Evolutionary conservation across 2,329 filamentous ascomycete species (phyloP), one percentile per base, ranked within the genome.

Genomic region (Colletotrichum spinosum): DNA sequence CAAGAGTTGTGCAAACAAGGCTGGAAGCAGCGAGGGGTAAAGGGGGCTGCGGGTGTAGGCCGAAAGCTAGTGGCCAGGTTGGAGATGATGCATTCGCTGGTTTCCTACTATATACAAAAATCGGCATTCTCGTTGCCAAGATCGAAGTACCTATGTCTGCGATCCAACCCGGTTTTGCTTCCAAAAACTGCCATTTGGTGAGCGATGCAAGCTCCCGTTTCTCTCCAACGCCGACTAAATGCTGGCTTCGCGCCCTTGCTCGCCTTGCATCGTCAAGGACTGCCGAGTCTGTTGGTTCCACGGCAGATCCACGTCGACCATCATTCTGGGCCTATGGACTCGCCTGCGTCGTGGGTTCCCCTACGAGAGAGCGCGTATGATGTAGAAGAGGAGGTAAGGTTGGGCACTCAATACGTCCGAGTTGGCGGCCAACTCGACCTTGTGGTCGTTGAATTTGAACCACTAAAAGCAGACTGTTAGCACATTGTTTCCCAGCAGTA

Each of bases 361-460:
- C 35, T 15, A 87, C 50, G 85, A 80, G 15, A 89, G 73, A 25
- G 87, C 89, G 67, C 88, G 83, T 66, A 91, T 88, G 57, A 91
- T 89, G 72, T 98, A 98, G 76, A 97, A 97, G 57, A 98, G 81
- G 62, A 98, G 82, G 77, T 97, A 98, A 0, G 95, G 94, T 76
- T 97, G 90, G 12, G 93, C 92, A 37, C 86, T 87, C 46, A 98
- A 83, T 3, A 98, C 95, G 65, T 97, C 93, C 6, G 91, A 92
- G 74, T 96, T 91, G 51, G 88, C 88, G 2, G 93, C 95, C 60
- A 94, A 75, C 67, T 94, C 92, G 33, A 98, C 95, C 75, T 93
- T 94, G 76, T 96, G 94, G 75, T 98, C 95, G 73, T 98, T 97
- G 79, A 97, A 97, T 60, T 92, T 89, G 77, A 97, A 97, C 95